Percentiles rank a stretch among this genome's conserved stretches.
Conservation (phyloP, 208 protist species). For the Polymyxa betae region DNA sequence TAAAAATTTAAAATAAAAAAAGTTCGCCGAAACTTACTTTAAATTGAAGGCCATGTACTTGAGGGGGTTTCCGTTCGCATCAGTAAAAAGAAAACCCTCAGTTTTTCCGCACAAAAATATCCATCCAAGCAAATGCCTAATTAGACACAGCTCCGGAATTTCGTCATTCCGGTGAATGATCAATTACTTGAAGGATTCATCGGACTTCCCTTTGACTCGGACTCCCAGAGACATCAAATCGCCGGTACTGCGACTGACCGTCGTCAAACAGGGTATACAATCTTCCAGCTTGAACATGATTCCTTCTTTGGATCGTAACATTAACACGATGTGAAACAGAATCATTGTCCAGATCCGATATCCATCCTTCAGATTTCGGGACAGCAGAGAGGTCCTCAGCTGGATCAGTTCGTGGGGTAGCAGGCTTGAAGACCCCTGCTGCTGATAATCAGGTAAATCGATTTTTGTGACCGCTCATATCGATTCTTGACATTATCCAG, state of each 20-base stretch:
- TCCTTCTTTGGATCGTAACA: constrained; percentile 26
- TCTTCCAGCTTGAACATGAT: neutral
- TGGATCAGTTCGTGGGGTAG: constrained; percentile 24
- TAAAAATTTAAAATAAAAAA: neutral
- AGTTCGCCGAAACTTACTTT: neutral
- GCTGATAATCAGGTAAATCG: neutral
- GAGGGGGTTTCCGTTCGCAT: neutral
- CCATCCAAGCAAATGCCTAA: constrained; percentile 28
- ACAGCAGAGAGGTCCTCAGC: neutral
- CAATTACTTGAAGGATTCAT: neutral
- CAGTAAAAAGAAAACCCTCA: neutral
- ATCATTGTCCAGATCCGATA: neutral
- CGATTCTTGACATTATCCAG: neutral
- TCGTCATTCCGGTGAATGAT: neutral
- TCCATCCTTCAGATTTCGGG: neutral
- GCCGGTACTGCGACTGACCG: neutral
- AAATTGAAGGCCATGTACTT: neutral
- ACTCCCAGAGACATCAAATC: neutral
- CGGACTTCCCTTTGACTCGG: constrained; percentile 12
- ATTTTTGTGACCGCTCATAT: neutral
- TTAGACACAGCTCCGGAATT: constrained; percentile 30
- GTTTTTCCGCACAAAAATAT: neutral
- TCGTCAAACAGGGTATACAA: neutral
- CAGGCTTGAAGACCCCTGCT: neutral
- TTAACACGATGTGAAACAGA: constrained; percentile 9